Evolutionary conservation across 2,329 filamentous ascomycete species (phyloP).

Genomic region (Biscogniauxia marginata): DNA sequence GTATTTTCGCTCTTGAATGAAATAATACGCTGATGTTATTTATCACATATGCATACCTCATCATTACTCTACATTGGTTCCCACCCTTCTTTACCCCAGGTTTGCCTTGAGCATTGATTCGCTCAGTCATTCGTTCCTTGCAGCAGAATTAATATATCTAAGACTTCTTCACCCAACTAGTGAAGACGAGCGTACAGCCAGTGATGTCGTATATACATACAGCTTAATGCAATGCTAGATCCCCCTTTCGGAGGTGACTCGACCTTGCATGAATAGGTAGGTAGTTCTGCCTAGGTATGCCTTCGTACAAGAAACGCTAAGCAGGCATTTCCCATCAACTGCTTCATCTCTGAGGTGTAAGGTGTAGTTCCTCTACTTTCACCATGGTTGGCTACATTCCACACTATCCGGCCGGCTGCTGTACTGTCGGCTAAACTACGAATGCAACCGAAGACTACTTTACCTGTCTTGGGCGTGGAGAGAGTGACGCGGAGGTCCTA

Average conservation of each 20-base stretch:
- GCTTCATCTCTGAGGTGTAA: too few relatives aligned
- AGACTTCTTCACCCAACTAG: neutral
- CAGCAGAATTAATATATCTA: neutral
- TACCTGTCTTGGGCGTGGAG: neutral
- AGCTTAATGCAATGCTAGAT: too few relatives aligned
- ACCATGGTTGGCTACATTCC: neutral
- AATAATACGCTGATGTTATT: too few relatives aligned
- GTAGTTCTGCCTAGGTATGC: too few relatives aligned
- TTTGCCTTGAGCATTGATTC: neutral
- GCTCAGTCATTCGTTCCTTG: neutral
- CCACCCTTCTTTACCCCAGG: neutral
- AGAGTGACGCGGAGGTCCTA: neutral
- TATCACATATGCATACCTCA: too few relatives aligned
- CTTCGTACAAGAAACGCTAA: too few relatives aligned
- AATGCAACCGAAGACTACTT: neutral
- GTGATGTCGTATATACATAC: too few relatives aligned
- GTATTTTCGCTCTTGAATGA: too few relatives aligned
- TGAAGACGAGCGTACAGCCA: neutral
- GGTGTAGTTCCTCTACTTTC: neutral
- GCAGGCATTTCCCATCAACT: too few relatives aligned
- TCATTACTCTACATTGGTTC: neutral
- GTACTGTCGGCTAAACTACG: neutral
- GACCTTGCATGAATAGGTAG: too few relatives aligned
- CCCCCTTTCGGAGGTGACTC: too few relatives aligned
- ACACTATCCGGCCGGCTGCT: neutral